Evolutionary conservation across 2,329 filamentous ascomycete genomes (phyloP).

Genomic region (Tricladium varicosporioides): DNA sequence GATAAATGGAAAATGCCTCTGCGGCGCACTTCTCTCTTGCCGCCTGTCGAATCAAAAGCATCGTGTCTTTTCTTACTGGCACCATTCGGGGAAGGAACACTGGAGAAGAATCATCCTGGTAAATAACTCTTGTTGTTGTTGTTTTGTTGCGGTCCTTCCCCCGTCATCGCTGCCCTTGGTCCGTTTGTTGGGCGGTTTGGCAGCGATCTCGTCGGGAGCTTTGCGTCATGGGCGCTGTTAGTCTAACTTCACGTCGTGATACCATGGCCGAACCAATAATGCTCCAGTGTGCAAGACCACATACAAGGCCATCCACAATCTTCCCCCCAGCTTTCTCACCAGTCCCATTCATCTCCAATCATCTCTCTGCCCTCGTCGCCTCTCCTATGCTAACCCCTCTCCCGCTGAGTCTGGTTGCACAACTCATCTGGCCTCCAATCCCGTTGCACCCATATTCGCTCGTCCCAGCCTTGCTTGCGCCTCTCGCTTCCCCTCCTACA

Average conservation of each 20-base stretch:
- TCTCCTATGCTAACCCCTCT: neutral
- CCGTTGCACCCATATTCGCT: neutral
- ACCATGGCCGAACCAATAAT: too few relatives aligned
- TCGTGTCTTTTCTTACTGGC: neutral
- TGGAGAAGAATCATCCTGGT: neutral
- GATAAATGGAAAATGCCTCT: slow-evolving; percentile 4
- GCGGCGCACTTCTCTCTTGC: neutral
- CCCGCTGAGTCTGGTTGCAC: neutral
- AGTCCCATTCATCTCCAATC: neutral
- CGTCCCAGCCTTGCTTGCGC: slow-evolving; percentile 3
- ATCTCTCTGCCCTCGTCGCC: neutral
- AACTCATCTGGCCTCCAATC: neutral
- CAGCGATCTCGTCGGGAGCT: slow-evolving; percentile 2
- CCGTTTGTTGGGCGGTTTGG: neutral
- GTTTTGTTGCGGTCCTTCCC: neutral
- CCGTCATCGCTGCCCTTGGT: neutral
- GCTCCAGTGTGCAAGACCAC: too few relatives aligned
- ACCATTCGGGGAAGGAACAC: neutral
- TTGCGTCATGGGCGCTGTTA: slow-evolving; percentile 12
- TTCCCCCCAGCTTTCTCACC: too few relatives aligned
- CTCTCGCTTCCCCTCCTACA: neutral
- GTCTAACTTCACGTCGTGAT: too few relatives aligned
- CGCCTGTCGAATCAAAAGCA: neutral
- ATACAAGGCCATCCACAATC: too few relatives aligned
- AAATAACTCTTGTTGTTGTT: neutral